Evolutionary conservation across 495 filamentous ascomycete species (phyloP), one percentile per base, ranked within the genome.

Genomic region (Hyaloscypha bicolor): DNA sequence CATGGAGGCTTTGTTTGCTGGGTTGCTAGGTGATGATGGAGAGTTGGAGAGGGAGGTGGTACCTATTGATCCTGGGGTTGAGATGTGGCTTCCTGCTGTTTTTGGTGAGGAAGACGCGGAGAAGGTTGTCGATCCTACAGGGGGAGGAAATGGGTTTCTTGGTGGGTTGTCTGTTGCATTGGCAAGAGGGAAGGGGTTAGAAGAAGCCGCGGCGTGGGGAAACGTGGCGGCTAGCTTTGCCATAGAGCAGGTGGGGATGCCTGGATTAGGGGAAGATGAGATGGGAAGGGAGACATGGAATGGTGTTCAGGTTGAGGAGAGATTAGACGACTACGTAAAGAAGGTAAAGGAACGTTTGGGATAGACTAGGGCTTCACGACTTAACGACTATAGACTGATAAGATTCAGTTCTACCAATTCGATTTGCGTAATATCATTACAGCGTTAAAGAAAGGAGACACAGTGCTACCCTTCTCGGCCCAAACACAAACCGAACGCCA

Each of bases 141-240:
- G 95, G n/a, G 95, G 94, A 25, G 95, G 95, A 0, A 99, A 99
- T 76, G 88, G 90, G 0, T 99, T 97, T 73, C 82, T 98, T 0
- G 95, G 95, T 9, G 95, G 86, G 5, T 73, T 97, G n/a, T 84
- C 88, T 0, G 87, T 94, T 29, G 93, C 89, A 1, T 77, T 97
- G 67, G 87, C 90, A 16, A 81, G 88, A 30, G 88, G 85, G 0
- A 82, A 82, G 63, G 75, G 76, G 59, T 75, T 94, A 21, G 84
- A 88, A 39, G 83, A 90, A 71, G 93, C 93, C 6, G 88, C 91
- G 12, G 83, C 87, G 0, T 91, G 87, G 84, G 95, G 89, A 5
- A 90, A 85, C n/a, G 87, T 98, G 14, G 91, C 93, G 4, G 94
- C 95, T 0, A 93, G 94, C 63, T 95, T 97, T 75, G 92, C 92